Conservation (phyloP, 2,329 filamentous ascomycete species). For the Aureobasidium musti region DNA sequence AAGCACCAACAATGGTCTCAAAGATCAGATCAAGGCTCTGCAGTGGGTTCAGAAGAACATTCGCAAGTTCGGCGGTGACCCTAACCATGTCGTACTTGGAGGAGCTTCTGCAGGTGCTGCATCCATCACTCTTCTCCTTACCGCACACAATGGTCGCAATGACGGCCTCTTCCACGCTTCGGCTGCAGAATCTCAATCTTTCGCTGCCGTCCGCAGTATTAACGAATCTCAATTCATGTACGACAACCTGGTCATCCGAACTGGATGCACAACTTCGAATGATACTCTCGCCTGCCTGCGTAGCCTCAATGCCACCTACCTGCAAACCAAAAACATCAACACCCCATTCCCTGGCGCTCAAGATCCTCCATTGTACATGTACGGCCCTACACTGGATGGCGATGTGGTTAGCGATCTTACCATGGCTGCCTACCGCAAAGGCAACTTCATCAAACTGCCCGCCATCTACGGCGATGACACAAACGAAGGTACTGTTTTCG, state of each 20-base stretch:
- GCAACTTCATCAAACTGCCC: slow-evolving; percentile 55
- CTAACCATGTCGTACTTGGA: slow-evolving; percentile 66
- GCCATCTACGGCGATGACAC: slow-evolving; percentile 60
- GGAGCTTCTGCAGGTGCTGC: slow-evolving; percentile 69
- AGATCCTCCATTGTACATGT: slow-evolving; percentile 52
- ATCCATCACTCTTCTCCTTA: slow-evolving; percentile 66
- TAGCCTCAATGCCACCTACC: slow-evolving; percentile 45
- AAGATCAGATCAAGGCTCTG: slow-evolving; percentile 68
- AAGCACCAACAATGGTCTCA: slow-evolving; percentile 67
- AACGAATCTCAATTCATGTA: slow-evolving; percentile 55
- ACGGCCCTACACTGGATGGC: slow-evolving; percentile 55
- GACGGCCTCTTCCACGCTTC: slow-evolving; percentile 56
- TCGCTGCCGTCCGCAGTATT: slow-evolving; percentile 52
- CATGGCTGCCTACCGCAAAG: slow-evolving; percentile 51
- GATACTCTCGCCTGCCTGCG: slow-evolving; percentile 56
- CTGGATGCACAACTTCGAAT: slow-evolving; percentile 46
- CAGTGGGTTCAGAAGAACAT: slow-evolving; percentile 71
- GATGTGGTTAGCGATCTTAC: slow-evolving; percentile 56
- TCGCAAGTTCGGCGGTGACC: slow-evolving; percentile 67
- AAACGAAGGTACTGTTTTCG: slow-evolving; percentile 67
- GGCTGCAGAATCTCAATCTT: slow-evolving; percentile 57
- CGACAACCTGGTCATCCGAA: slow-evolving; percentile 53
- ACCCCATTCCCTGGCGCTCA: slow-evolving; percentile 51
- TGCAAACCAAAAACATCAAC: slow-evolving; percentile 52
- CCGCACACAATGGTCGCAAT: slow-evolving; percentile 53